Conservation (phyloP, 768 basidiomycete genomes). For the Mycena galericulata region DNA sequence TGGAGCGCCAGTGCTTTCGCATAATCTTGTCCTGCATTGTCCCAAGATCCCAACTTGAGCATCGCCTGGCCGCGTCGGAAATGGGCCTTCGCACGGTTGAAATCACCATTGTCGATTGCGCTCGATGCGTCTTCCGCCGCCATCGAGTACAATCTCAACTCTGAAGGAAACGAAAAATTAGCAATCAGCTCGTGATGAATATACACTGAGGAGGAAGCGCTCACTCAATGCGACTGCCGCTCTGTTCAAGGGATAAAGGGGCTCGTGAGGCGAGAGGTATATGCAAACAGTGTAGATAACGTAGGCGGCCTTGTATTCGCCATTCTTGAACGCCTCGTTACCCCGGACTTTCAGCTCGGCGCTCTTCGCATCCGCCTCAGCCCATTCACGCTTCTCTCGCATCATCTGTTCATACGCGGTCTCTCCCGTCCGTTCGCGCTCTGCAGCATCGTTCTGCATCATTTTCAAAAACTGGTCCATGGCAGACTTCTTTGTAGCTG, state of each 20-base stretch:
- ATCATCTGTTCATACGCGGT: not conserved
- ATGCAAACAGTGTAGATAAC: conserved; percentile 30
- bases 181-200: not conserved
- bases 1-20: conserved; percentile 15
- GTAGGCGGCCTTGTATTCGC: conserved; percentile 24
- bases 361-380: conserved; percentile 11
- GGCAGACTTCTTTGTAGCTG: not conserved
- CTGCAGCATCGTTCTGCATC: conserved; percentile 1
- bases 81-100: conserved; percentile 29
- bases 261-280: conserved; percentile 26
- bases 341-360: conserved; percentile 25
- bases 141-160: conserved; percentile 24
- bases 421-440: conserved; percentile 22
- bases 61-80: conserved; percentile 30
- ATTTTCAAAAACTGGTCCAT: not conserved
- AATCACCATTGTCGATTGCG: conserved; percentile 17
- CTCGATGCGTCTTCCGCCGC: conserved; percentile 20
- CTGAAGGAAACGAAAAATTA: conserved; percentile 1
- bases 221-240: conserved; percentile 33
- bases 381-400: conserved; percentile 24
- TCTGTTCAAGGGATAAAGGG: conserved; percentile 34
- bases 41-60: conserved; percentile 23
- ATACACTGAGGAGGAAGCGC: not conserved
- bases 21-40: conserved; percentile 25
- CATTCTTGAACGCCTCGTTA: conserved; percentile 23